Evolutionary conservation across 305 asterid genomes (phyloP), one percentile per base, ranked within the genome.

Genomic region (Solanum chacoense): DNA sequence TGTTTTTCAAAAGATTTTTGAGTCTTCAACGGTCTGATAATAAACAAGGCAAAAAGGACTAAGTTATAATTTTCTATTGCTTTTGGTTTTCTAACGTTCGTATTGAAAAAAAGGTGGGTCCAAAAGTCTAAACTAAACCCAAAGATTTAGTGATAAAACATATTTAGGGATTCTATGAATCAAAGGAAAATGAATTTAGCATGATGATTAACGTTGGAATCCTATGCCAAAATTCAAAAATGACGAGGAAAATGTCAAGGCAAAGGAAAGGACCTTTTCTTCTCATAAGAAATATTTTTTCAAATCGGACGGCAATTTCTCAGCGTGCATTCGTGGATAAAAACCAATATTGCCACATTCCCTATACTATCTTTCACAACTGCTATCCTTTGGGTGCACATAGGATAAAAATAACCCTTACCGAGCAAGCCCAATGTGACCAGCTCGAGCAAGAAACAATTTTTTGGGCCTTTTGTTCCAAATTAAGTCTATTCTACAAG

Each of bases 1-100:
- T 45, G 83, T 67, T 86, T 59, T 90, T 69, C 86, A 86, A 88
- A 91, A 78, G 90, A 20, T 6, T 84, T 88, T 35, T 24, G 91
- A 50, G 90, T 32, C 91, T 89, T 24, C 94, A 95, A 94, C 98
- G 98, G 98, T 95, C 98, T 89, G 80, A 93, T 92, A 89, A 90
- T 91, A 85, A 92, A 50, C 7, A 3, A 75, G 81, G 74, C 78
- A 89, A 67, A 81, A 16, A 85, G 91, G 55, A 81, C 38, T 0
- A 29, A 7, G 9, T 0, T 1, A 7, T 7, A 75, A 35, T 36
- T 28, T 55, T 67, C 32, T 55, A 50, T 11, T 11, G 18, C 28
- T 59, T 69, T 74, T 84, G 40, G 59, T 78, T 26, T 90, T 89
- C 90, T 90, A 95, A 94, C 98, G 96, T 95, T 95, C 93, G 78